These are phyloP conservation scores for Tulasnella calospora DNA, from an alignment of 768 basidiomycete species.

Conservation along the genomic window DNA sequence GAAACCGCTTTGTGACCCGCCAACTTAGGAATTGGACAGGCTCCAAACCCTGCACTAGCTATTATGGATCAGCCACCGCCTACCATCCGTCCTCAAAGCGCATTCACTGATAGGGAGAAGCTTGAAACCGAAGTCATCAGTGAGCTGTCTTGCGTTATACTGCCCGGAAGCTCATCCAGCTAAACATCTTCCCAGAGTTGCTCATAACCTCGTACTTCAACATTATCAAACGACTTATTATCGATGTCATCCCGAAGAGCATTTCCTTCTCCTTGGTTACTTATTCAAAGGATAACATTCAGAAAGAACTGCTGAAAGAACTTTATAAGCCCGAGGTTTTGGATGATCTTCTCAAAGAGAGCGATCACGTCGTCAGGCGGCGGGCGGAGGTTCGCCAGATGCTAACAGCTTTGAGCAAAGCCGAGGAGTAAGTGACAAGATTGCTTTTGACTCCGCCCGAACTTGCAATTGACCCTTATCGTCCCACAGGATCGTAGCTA, in stretches of 20 bases:
- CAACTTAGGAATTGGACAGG: not conserved
- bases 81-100: slow-evolving; percentile 82
- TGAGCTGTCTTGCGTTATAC: slow-evolving; percentile 43
- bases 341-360: slow-evolving; percentile 91
- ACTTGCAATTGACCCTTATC: not conserved
- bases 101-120: slow-evolving; percentile 87
- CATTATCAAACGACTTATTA: slow-evolving; percentile 98
- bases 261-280: slow-evolving; percentile 87
- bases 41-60: slow-evolving; percentile 21
- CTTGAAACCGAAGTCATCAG: slow-evolving; percentile 99
- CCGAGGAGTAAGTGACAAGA: slow-evolving; percentile 73
- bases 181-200: slow-evolving; percentile 54
- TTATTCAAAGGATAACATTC: slow-evolving; percentile 89
- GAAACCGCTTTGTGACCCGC: not conserved
- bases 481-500: slow-evolving; percentile 30
- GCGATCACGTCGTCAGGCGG: slow-evolving; percentile 78
- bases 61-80: slow-evolving; percentile 59
- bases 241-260: slow-evolving; percentile 99
- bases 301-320: slow-evolving; percentile 89
- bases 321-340: slow-evolving; percentile 96
- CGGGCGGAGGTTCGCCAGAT: slow-evolving; percentile 92
- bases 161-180: not conserved
- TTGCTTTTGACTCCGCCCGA: not conserved
- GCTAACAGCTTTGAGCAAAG: slow-evolving; percentile 92
- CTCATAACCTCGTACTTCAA: slow-evolving; percentile 97